phyloP scores from a whole-genome alignment of 2,329 filamentous ascomycete genomes.

The Furcasterigmium sp. region DNA sequence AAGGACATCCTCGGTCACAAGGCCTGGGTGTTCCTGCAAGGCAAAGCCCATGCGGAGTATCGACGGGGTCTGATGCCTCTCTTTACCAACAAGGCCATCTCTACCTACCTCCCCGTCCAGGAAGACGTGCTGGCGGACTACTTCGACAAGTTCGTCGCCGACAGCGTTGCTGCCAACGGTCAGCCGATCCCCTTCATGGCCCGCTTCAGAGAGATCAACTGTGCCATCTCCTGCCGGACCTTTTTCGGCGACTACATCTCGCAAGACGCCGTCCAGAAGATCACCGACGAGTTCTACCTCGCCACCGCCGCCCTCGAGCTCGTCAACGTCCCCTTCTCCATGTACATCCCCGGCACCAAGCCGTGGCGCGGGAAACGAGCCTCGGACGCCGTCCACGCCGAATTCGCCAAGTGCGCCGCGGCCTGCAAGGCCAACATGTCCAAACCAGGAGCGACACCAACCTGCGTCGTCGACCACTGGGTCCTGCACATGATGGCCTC shows the following conservation, averaged over 20 bases:
- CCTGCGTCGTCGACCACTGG: slow-evolving; percentile 76
- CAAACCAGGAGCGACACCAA: slow-evolving; percentile 54
- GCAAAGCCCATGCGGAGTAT: slow-evolving; percentile 71
- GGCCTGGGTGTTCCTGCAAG: slow-evolving; percentile 77
- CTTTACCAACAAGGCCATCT: slow-evolving; percentile 68
- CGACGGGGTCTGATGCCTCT: slow-evolving; percentile 69
- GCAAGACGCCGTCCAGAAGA: slow-evolving; percentile 64
- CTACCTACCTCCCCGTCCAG: slow-evolving; percentile 66
- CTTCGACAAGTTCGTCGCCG: slow-evolving; percentile 61
- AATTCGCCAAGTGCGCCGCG: slow-evolving; percentile 67
- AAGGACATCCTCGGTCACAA: slow-evolving; percentile 66
- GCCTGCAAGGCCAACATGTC: slow-evolving; percentile 69
- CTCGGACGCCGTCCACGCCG: slow-evolving; percentile 63
- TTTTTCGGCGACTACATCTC: slow-evolving; percentile 79
- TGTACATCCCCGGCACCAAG: slow-evolving; percentile 72
- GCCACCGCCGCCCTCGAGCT: slow-evolving; percentile 74
- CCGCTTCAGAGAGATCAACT: slow-evolving; percentile 72
- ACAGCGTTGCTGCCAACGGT: slow-evolving; percentile 46
- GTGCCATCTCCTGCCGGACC: slow-evolving; percentile 70
- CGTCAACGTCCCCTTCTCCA: slow-evolving; percentile 65
- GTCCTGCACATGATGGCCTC: slow-evolving; percentile 69
- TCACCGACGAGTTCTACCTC: slow-evolving; percentile 74
- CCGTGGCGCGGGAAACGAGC: slow-evolving; percentile 72
- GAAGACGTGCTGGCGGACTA: slow-evolving; percentile 69
- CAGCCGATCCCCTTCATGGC: slow-evolving; percentile 64